phyloP scores from a whole-genome alignment of 495 filamentous ascomycete genomes.

The Aspergillus leporis region DNA sequence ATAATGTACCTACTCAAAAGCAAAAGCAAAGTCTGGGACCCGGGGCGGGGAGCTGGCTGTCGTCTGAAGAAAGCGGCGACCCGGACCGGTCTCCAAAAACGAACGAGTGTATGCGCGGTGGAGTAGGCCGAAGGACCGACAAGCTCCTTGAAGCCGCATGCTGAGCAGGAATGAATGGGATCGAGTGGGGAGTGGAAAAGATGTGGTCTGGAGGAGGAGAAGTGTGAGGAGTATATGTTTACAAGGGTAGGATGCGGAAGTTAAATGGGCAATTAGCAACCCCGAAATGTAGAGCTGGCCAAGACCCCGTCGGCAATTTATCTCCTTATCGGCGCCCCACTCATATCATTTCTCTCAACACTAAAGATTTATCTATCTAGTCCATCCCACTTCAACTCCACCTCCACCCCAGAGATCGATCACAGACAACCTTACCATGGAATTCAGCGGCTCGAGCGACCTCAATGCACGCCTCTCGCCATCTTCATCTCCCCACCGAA shows the following conservation, averaged over 20 bases:
- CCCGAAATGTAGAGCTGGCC: not conserved
- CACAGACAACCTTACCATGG: slow-evolving; percentile 6
- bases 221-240: not conserved
- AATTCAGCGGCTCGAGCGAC: not conserved
- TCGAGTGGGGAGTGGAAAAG: not conserved
- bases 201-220: slow-evolving; percentile 28
- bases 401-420: slow-evolving; percentile 2
- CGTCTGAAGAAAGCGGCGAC: slow-evolving; percentile 30
- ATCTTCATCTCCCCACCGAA: slow-evolving; percentile 48
- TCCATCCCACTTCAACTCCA: slow-evolving; percentile 1
- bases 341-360: slow-evolving; percentile 15
- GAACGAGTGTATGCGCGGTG: slow-evolving; percentile 25
- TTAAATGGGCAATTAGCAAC: not conserved
- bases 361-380: not conserved
- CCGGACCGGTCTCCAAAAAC: slow-evolving; percentile 16
- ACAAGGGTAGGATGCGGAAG: not conserved
- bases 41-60: slow-evolving; percentile 31
- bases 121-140: slow-evolving; percentile 34
- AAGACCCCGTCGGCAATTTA: not conserved
- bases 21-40: slow-evolving; percentile 72
- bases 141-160: slow-evolving; percentile 31
- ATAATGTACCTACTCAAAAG: slow-evolving; percentile 68
- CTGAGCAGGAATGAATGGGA: not conserved
- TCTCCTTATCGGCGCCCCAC: slow-evolving; percentile 5
- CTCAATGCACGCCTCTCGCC: slow-evolving; percentile 16